Evolutionary conservation across 1,284 basidiomycete genomes (phyloP), one percentile per base, ranked within the genome.

Genomic region (Peniophora sp.): DNA sequence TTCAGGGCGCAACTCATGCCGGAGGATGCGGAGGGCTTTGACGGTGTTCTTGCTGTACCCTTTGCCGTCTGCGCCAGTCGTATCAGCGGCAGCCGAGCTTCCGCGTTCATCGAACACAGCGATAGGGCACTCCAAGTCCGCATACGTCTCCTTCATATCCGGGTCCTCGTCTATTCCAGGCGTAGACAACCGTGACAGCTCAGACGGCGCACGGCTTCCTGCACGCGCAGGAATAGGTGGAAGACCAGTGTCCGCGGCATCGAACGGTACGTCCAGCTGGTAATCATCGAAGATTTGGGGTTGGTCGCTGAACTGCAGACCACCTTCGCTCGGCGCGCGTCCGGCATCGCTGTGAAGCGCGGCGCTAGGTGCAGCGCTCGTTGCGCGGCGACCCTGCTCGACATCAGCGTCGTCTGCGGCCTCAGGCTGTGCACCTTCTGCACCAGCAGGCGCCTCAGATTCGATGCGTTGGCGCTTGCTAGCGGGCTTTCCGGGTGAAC

Each of bases 41-140:
- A 91, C 77, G 0, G 95, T 97, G 61, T 94, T 95, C 71, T 85
- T 89, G 67, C 89, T 92, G 65, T 90, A 88, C 6, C 89, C 86
- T 58, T 84, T 85, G 39, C 81, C 77, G 52, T 85, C 79, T 35
- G 72, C 70, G 17, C 74, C 75, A 5, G 65, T 61, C 14, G 70
- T 72, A 3, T 61, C 71, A 55, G 75, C 70, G 47, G 66, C 66
- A 59, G 79, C 78, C 17, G 72, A 76, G 43, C 63, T 54, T n/a
- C 67, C 64, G 48, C 84, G 80, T 39, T 77, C 69, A 62, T 96
- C 94, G 63, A 97, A 97, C 56, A 82, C 74, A 3, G 86, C 85
- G 54, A 97, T 86, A 0, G 88, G 87, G 62, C 90, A 90, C 27
- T 78, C 74, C 27, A 75, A 72, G 63, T 90, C 83, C 8, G 82